phyloP scores from a whole-genome alignment of 306 rosid genomes.

The Ceratonia siliqua region DNA sequence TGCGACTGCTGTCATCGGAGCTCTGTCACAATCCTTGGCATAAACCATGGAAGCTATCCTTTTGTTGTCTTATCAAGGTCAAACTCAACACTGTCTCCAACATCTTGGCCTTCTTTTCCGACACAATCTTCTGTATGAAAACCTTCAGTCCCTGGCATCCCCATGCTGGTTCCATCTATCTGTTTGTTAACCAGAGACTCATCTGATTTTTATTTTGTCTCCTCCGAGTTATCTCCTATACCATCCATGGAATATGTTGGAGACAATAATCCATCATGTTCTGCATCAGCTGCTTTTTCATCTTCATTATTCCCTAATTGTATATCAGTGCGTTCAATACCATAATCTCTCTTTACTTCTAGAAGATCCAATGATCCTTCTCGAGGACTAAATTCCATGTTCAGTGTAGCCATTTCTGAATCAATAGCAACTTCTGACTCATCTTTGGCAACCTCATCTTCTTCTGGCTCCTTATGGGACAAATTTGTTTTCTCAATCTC shows the following conservation, averaged over 20 bases:
- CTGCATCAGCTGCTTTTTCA: conserved; percentile 18
- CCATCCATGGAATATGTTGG: conserved; percentile 17
- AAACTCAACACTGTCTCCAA: neutral
- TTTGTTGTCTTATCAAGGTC: neutral
- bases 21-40: neutral
- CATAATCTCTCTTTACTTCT: conserved; percentile 14
- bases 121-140: neutral
- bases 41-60: neutral
- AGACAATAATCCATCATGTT: conserved; percentile 30
- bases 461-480: conserved; percentile 34
- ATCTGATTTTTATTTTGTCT: neutral
- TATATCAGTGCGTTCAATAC: conserved; percentile 5
- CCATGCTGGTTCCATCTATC: neutral
- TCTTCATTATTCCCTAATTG: conserved; percentile 29
- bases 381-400: conserved; percentile 19
- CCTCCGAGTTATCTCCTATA: neutral
- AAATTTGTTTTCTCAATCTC: conserved; percentile 53
- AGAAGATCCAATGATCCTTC: conserved; percentile 22
- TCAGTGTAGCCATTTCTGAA: conserved; percentile 34
- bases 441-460: conserved; percentile 29
- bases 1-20: neutral
- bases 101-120: neutral
- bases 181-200: neutral
- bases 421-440: conserved; percentile 27
- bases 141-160: neutral